Evolutionary conservation across 1,284 basidiomycete species (phyloP).

Genomic region (Apiotrichum siamense): DNA sequence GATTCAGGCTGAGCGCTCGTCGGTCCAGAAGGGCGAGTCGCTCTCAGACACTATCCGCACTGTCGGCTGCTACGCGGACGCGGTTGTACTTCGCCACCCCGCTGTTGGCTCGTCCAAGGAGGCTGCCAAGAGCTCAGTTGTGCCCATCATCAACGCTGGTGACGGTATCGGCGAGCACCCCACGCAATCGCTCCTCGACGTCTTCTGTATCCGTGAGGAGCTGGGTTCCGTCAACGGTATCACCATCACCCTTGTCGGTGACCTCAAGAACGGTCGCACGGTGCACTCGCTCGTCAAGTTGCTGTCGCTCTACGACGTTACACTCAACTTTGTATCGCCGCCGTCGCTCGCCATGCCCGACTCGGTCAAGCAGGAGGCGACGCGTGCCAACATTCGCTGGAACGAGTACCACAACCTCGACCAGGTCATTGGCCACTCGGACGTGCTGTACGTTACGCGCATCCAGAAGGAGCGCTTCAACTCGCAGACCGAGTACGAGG

Average conservation of each 20-base stretch:
- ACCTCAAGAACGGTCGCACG: constrained; percentile 96
- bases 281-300: constrained; percentile 94
- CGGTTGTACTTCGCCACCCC: constrained; percentile 90
- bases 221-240: constrained; percentile 96
- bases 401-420: constrained; percentile 78
- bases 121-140: constrained; percentile 89
- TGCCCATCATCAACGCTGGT: constrained; percentile 94
- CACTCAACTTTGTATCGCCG: constrained; percentile 93
- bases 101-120: constrained; percentile 83
- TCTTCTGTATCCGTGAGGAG: constrained; percentile 97
- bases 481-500: constrained; percentile 73
- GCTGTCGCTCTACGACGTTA: constrained; percentile 82
- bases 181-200: constrained; percentile 88
- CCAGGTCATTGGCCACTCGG: constrained; percentile 84
- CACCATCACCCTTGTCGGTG: constrained; percentile 88
- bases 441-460: constrained; percentile 94
- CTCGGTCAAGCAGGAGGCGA: constrained; percentile 71
- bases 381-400: constrained; percentile 73
- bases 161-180: constrained; percentile 98
- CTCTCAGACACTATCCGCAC: constrained; percentile 92
- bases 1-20: constrained; percentile 73
- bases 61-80: constrained; percentile 92
- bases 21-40: constrained; percentile 90
- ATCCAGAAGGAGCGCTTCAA: constrained; percentile 94
- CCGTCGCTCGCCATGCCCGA: constrained; percentile 86